These are phyloP conservation scores for Forsythia viridissima DNA, from an alignment of 257 asterid genomes.

Conservation along the genomic window DNA sequence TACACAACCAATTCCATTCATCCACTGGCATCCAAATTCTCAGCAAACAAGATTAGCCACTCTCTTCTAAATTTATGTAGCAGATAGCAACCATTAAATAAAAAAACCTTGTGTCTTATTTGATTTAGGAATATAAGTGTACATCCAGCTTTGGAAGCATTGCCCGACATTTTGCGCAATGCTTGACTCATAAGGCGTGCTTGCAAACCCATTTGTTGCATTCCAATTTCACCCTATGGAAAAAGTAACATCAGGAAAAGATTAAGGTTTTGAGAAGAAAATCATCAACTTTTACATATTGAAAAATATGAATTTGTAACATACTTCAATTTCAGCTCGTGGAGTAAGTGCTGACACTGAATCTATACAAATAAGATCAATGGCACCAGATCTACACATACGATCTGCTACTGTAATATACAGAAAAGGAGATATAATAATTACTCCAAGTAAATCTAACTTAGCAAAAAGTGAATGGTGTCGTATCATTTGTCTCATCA, in stretches of 20 bases:
- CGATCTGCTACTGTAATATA: slow-evolving; percentile 88
- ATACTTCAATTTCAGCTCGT: slow-evolving; percentile 96
- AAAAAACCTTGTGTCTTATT: slow-evolving; percentile 86
- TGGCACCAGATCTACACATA: slow-evolving; percentile 97
- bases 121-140: slow-evolving; percentile 94
- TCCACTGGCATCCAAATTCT: slow-evolving; percentile 3
- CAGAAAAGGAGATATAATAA: slow-evolving; percentile 9
- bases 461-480: slow-evolving; percentile 13
- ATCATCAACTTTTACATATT: slow-evolving; percentile 13
- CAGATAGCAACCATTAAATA: not conserved
- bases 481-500: slow-evolving; percentile 14
- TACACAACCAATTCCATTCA: slow-evolving; percentile 4
- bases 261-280: slow-evolving; percentile 11
- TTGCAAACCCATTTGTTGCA: slow-evolving; percentile 99
- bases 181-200: slow-evolving; percentile 99
- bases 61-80: slow-evolving; percentile 15
- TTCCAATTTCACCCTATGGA: slow-evolving; percentile 92
- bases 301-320: slow-evolving; percentile 28
- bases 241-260: slow-evolving; percentile 16
- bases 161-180: slow-evolving; percentile 96
- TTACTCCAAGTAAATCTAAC: slow-evolving; percentile 3
- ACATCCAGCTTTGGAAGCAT: slow-evolving; percentile 99
- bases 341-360: slow-evolving; percentile 99
- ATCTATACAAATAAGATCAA: slow-evolving; percentile 97
- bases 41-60: slow-evolving; percentile 3